These are phyloP conservation scores for Geotrichum carabidarum DNA, from an alignment of 1,139 yeast genomes.

Conservation along the genomic window DNA sequence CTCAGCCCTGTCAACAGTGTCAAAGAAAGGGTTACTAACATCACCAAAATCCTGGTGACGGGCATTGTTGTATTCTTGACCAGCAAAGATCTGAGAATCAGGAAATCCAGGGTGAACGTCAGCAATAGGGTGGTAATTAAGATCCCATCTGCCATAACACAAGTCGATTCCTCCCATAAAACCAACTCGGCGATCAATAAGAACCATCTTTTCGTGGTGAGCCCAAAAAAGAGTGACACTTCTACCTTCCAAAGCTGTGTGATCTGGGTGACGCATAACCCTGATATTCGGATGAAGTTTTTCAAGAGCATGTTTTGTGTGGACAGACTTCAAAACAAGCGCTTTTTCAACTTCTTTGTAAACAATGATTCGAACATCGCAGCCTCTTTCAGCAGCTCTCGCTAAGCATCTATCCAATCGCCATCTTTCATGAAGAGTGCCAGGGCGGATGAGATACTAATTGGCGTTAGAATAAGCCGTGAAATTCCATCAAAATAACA, in stretches of 20 bases:
- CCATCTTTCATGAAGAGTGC: slow-evolving; percentile 60
- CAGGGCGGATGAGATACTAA: slow-evolving; percentile 52
- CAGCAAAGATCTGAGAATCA: slow-evolving; percentile 17
- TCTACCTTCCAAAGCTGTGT: slow-evolving; percentile 47
- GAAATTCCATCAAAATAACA: background rate
- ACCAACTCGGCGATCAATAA: slow-evolving; percentile 53
- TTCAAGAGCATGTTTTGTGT: slow-evolving; percentile 56
- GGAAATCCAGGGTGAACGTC: slow-evolving; percentile 21
- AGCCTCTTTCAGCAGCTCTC: slow-evolving; percentile 59
- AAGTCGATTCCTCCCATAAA: slow-evolving; percentile 60
- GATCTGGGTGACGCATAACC: slow-evolving; percentile 60
- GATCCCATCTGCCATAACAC: slow-evolving; percentile 59
- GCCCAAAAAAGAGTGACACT: slow-evolving; percentile 56
- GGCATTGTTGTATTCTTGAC: slow-evolving; percentile 22
- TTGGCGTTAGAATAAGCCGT: background rate
- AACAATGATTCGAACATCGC: slow-evolving; percentile 55
- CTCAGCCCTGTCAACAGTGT: slow-evolving; percentile 17
- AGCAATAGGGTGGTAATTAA: slow-evolving; percentile 48
- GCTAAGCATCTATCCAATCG: slow-evolving; percentile 54
- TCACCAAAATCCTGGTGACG: slow-evolving; percentile 18
- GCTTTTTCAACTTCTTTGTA: slow-evolving; percentile 60
- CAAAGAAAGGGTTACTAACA: slow-evolving; percentile 16
- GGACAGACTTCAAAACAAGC: slow-evolving; percentile 55
- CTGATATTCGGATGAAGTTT: slow-evolving; percentile 54
- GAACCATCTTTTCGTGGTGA: slow-evolving; percentile 57